phyloP scores from a whole-genome alignment of 495 filamentous ascomycete genomes.

The Copromyces sp. region DNA sequence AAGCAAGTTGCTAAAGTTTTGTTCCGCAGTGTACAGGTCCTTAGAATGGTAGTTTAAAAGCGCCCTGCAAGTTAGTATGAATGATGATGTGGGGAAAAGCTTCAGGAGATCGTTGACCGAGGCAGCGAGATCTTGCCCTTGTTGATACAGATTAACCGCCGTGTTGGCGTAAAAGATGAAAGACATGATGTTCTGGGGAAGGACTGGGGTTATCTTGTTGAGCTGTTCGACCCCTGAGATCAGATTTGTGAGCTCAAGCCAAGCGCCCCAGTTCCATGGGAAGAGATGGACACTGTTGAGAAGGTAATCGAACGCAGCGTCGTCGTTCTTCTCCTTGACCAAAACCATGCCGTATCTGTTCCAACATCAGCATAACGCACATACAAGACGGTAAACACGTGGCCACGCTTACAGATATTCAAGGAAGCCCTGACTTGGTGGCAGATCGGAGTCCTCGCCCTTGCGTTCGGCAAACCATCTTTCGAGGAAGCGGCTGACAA shows the following conservation, averaged over 20 bases:
- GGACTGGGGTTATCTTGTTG: slow-evolving; percentile 40
- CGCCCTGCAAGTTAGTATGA: slow-evolving; percentile 81
- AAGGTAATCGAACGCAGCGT: slow-evolving; percentile 69
- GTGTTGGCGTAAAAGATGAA: slow-evolving; percentile 87
- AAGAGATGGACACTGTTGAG: slow-evolving; percentile 74
- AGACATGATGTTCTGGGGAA: slow-evolving; percentile 86
- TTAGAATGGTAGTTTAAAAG: slow-evolving; percentile 89
- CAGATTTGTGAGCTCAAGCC: slow-evolving; percentile 78
- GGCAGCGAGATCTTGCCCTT: slow-evolving; percentile 58
- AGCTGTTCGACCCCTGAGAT: slow-evolving; percentile 62
- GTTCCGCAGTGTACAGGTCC: slow-evolving; percentile 77
- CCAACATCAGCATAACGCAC: neutral
- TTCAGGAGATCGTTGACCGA: slow-evolving; percentile 63
- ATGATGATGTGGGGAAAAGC: slow-evolving; percentile 79
- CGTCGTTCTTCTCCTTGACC: slow-evolving; percentile 82
- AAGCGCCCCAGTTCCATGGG: slow-evolving; percentile 93
- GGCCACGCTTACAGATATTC: slow-evolving; percentile 56
- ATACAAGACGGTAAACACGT: neutral
- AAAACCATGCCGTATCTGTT: slow-evolving; percentile 69
- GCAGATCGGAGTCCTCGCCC: slow-evolving; percentile 45
- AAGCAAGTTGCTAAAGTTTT: slow-evolving; percentile 74
- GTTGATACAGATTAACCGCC: slow-evolving; percentile 84
- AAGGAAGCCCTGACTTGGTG: slow-evolving; percentile 77
- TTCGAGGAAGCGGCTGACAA: slow-evolving; percentile 64
- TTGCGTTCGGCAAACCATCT: slow-evolving; percentile 59